phyloP scores from a whole-genome alignment of 2,329 filamentous ascomycete genomes.

The Fusarium marasasianum region DNA sequence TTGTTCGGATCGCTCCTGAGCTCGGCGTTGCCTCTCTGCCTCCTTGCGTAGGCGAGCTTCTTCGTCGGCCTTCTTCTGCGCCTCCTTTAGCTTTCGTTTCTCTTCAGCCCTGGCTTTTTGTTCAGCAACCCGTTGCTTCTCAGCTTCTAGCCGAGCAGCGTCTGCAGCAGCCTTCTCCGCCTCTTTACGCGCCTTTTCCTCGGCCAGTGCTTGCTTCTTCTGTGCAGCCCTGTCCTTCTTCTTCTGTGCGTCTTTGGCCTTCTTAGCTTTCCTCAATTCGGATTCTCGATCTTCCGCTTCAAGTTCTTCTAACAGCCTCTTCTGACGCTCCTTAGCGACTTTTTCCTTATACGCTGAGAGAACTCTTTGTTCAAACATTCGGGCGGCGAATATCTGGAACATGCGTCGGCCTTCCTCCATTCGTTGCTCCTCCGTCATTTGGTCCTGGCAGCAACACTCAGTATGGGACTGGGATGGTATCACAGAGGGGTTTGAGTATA shows the following conservation, averaged over 20 bases:
- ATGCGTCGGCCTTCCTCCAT: conserved; percentile 99
- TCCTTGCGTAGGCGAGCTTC: conserved; percentile 88
- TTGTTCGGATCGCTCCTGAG: conserved; percentile 84
- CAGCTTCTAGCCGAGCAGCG: conserved; percentile 76
- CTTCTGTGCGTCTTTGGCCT: conserved; percentile 92
- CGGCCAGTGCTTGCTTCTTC: conserved; percentile 88
- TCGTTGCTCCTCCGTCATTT: conserved; percentile 96
- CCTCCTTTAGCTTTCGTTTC: conserved; percentile 89
- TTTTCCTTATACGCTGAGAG: conserved; percentile 98
- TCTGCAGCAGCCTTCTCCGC: conserved; percentile 91
- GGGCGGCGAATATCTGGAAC: conserved; percentile 99
- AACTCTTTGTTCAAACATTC: conserved; percentile 99
- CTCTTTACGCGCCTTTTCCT: conserved; percentile 87
- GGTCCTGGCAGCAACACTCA: conserved; percentile 73
- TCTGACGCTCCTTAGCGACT: conserved; percentile 90
- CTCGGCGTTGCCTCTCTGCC: conserved; percentile 79
- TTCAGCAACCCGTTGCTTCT: conserved; percentile 83
- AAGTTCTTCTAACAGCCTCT: conserved; percentile 89
- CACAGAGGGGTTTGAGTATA: conserved; percentile 58
- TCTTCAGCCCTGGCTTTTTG: conserved; percentile 85
- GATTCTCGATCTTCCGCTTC: conserved; percentile 83
- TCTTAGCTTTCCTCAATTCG: conserved; percentile 87
- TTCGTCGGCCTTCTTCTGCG: conserved; percentile 88
- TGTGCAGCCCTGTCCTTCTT: conserved; percentile 92
- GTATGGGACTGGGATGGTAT: conserved; percentile 54